A percentile compares a stretch with the other conserved stretches of the same genome.
phyloP scores from a whole-genome alignment of 352 stramenopile genomes.

The Albugo laibachii region DNA sequence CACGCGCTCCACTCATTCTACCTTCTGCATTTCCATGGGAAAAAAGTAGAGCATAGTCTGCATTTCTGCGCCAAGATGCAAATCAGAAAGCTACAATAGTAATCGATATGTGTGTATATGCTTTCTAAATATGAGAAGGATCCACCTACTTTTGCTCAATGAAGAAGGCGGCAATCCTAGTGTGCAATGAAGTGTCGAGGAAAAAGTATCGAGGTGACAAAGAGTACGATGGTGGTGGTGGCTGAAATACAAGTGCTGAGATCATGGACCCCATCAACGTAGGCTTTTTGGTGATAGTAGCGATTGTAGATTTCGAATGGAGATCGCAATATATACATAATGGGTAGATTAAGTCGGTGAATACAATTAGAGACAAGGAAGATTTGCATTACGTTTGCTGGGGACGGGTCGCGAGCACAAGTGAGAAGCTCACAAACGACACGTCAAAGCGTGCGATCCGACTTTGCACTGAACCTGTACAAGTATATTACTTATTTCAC shows the following conservation, averaged over 20 bases:
- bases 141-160: slow-evolving; percentile 71
- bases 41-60: slow-evolving; percentile 90
- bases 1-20: slow-evolving; percentile 5
- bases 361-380: too few relatives aligned
- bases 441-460: too few relatives aligned
- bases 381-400: too few relatives aligned
- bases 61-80: slow-evolving; percentile 29
- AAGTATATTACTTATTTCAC: too few relatives aligned
- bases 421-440: too few relatives aligned
- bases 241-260: slow-evolving; percentile 78
- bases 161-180: slow-evolving; percentile 89
- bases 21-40: slow-evolving; percentile 94
- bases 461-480: too few relatives aligned
- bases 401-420: too few relatives aligned
- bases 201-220: slow-evolving; percentile 84
- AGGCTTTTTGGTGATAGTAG: slow-evolving; percentile 24
- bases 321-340: too few relatives aligned
- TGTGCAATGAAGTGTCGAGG: slow-evolving; percentile 75
- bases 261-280: slow-evolving; percentile 58
- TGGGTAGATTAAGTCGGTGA: too few relatives aligned
- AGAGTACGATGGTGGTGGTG: slow-evolving; percentile 50
- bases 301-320: too few relatives aligned
- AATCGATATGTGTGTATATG: neutral
- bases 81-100: neutral
- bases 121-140: neutral